phyloP scores from a whole-genome alignment of 148 eudicot species.

The Nepenthes gracilis region DNA sequence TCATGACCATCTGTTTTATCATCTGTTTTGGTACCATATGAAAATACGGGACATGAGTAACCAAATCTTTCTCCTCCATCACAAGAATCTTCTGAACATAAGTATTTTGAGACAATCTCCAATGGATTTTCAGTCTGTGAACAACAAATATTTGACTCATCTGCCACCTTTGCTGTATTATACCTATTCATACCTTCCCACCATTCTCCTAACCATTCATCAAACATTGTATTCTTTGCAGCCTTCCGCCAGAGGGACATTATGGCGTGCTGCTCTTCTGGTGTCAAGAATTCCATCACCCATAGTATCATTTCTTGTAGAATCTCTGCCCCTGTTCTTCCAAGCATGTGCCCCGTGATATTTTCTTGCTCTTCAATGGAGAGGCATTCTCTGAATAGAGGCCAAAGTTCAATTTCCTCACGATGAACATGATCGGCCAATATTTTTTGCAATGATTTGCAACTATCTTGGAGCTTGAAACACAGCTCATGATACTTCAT shows the following conservation, averaged over 20 bases:
- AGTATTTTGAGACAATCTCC: too few species aligned
- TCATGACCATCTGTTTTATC: too few species aligned
- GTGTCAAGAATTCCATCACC: slow-evolving; percentile 57
- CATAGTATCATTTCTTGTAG: slow-evolving; percentile 81
- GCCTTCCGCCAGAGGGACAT: slow-evolving; percentile 64
- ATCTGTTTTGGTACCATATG: too few species aligned
- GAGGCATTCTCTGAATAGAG: slow-evolving; percentile 56
- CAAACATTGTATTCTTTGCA: slow-evolving; percentile 69
- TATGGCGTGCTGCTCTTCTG: slow-evolving; percentile 57
- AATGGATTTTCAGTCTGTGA: too few species aligned
- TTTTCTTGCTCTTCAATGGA: slow-evolving; percentile 79
- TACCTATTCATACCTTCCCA: slow-evolving; percentile 40
- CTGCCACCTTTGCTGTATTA: neutral
- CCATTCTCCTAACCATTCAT: slow-evolving; percentile 91
- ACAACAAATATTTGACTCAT: slow-evolving; percentile 3
- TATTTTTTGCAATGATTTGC: slow-evolving; percentile 50
- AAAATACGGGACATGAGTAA: too few species aligned
- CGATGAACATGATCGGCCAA: slow-evolving; percentile 61
- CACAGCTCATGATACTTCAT: slow-evolving; percentile 37
- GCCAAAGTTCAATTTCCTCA: slow-evolving; percentile 87
- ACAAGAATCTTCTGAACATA: too few species aligned
- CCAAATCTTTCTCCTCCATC: too few species aligned
- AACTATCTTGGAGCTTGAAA: slow-evolving; percentile 52
- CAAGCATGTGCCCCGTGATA: slow-evolving; percentile 73
- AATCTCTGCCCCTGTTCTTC: slow-evolving; percentile 67